Base-by-base conservation (phyloP, 2,329 filamentous ascomycete species). In the Diaporthe sp. region DNA sequence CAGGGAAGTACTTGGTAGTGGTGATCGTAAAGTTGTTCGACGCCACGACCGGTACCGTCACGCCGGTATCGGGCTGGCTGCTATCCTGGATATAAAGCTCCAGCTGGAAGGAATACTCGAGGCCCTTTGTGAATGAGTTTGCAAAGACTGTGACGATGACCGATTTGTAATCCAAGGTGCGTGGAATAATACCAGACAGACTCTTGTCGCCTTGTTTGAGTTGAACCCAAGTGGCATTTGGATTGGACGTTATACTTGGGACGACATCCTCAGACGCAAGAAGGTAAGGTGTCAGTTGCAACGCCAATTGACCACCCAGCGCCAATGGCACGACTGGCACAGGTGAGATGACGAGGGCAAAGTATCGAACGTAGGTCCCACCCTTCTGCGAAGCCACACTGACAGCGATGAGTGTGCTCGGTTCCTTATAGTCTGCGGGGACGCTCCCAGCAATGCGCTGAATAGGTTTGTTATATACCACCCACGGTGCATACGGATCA, bases 101-200 rank as follows among this genome's bases (percentile, higher is more conserved):
- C 25, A 70, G 30, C 35, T 57, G 50, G 50, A 70, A 70, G 9
- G 67, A 45, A 33, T 70, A 70, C 1, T 54, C 52, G 28, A 70
- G 67, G 4, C 67, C 67, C n/a, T 35, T 22, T 6, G 35, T 33
- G 17, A 4, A 4, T 33, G 67, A 70, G 2, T 9, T 42, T 3
- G 67, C 67, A 28, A 15, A 9, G n/a, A 57, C 17, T 7, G 67
- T 70, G n/a, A 45, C 5, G 17, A 70, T 30, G 19, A 70, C 22
- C 28, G 50, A 55, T 5, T 28, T 42, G 38, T 30, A 13, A 3
- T 35, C 28, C 9, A 70, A 25, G 6, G 50, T 70, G 17, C 8
- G 7, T 22, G 67, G 67, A 9, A 70, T 47, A 12, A 13, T 13
- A 25, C 67, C 67, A 57, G 67, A 70, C 7, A 70, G 30, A 4